Conservation (phyloP, 768 basidiomycete genomes). For the Macrocybe gigantea region DNA sequence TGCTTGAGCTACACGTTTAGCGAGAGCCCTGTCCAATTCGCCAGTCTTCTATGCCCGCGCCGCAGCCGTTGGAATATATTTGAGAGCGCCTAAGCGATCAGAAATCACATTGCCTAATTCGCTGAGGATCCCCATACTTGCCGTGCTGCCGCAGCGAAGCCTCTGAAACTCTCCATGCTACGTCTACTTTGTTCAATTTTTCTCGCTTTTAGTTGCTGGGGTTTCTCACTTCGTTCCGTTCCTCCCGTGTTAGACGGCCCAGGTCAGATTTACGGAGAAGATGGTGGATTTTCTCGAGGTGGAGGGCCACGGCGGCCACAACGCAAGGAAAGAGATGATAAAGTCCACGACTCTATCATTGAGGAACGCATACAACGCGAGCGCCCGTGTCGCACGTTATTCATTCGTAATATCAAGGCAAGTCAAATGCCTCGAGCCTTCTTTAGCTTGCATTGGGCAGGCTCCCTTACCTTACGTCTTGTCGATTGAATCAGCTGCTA, state of each 20-base stretch:
- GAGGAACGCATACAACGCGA: conserved; percentile 93
- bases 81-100: conserved; percentile 20
- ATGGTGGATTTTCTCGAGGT: not conserved
- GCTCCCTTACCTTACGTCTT: conserved; percentile 8
- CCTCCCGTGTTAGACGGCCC: conserved; percentile 58
- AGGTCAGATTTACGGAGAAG: conserved; percentile 39
- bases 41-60: not conserved
- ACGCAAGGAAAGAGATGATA: conserved; percentile 81
- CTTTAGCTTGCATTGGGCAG: conserved; percentile 5
- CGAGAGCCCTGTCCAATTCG: conserved; percentile 29
- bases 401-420: conserved; percentile 98
- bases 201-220: conserved; percentile 26
- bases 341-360: conserved; percentile 86
- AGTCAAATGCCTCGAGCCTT: conserved; percentile 33
- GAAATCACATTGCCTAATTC: conserved; percentile 14
- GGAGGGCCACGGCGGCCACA: conserved; percentile 32
- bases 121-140: conserved; percentile 10
- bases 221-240: conserved; percentile 43
- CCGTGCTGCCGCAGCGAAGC: conserved; percentile 22
- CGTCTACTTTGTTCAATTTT: conserved; percentile 36
- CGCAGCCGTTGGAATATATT: conserved; percentile 11
- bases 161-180: conserved; percentile 34
- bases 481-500: not conserved
- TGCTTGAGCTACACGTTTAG: conserved; percentile 45
- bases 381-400: conserved; percentile 91